A percentile compares a stretch with the other conserved stretches of the same genome.
Evolutionary conservation across 306 rosid species (phyloP).

Genomic region (Vigna radiata): DNA sequence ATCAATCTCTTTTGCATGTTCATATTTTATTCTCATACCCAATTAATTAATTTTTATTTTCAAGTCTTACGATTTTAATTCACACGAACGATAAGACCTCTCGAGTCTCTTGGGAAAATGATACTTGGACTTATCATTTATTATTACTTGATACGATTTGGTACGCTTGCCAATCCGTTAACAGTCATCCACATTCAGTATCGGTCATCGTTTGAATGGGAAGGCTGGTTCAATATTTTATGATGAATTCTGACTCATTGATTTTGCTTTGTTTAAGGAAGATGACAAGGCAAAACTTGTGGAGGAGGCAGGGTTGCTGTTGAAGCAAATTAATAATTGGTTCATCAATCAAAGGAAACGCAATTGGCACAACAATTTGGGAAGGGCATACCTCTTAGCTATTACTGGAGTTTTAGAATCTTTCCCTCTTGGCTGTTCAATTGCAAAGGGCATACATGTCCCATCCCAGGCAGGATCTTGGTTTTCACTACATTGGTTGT

Average conservation of each 20-base stretch:
- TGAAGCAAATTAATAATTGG: conserved; percentile 98
- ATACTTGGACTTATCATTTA: no score
- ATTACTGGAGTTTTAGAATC: conserved; percentile 21
- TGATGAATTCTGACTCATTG: background rate
- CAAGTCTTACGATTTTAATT: no score
- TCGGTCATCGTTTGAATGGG: no score
- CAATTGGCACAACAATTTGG: conserved; percentile 88
- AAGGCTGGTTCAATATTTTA: no score
- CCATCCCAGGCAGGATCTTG: background rate
- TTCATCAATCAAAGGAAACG: conserved; percentile 98
- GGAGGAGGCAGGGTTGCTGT: conserved; percentile 97
- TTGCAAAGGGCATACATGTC: conserved; percentile 3
- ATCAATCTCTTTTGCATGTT: no score
- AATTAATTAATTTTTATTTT: no score
- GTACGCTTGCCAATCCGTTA: no score
- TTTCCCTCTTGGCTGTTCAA: conserved; percentile 10
- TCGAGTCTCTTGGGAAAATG: no score
- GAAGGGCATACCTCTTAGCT: background rate
- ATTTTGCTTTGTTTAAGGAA: conserved; percentile 58
- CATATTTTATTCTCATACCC: no score
- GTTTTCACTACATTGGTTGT: background rate
- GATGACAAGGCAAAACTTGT: conserved; percentile 98
- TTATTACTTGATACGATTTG: no score
- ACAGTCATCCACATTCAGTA: no score
- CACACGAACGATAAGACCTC: no score